Conservation (phyloP, 768 basidiomycete species). For the Heimioporus sp. region DNA sequence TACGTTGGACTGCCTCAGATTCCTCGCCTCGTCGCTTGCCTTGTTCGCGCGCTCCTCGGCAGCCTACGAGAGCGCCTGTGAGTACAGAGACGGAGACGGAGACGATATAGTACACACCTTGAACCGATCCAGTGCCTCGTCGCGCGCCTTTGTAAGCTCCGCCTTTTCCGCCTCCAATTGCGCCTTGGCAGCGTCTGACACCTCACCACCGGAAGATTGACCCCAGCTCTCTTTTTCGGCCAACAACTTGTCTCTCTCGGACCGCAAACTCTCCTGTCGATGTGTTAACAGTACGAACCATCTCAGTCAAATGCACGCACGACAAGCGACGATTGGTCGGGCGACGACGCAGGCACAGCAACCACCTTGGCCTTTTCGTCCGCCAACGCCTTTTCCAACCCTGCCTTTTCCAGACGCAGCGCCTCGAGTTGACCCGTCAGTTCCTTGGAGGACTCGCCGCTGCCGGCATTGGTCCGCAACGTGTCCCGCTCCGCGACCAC, state of each 20-base stretch:
- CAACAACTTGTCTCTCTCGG: slow-evolving; percentile 61
- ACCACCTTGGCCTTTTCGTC: slow-evolving; percentile 34
- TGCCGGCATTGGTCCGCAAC: slow-evolving; percentile 17
- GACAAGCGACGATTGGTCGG: slow-evolving; percentile 29
- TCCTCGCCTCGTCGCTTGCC: too few species aligned
- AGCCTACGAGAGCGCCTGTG: too few species aligned
- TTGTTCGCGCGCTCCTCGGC: too few species aligned
- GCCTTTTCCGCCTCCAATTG: slow-evolving; percentile 61
- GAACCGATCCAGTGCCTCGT: slow-evolving; percentile 56
- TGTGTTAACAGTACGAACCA: background rate
- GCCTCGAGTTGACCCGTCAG: slow-evolving; percentile 35
- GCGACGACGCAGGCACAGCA: background rate
- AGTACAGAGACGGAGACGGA: too few species aligned
- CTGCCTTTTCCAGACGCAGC: slow-evolving; percentile 37
- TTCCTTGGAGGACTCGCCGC: slow-evolving; percentile 24
- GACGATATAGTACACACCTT: slow-evolving; percentile 40
- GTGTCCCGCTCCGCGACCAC: slow-evolving; percentile 29
- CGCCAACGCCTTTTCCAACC: slow-evolving; percentile 37
- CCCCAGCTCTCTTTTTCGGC: slow-evolving; percentile 51
- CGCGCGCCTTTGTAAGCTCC: slow-evolving; percentile 54
- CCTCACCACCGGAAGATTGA: slow-evolving; percentile 19
- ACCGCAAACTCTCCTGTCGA: slow-evolving; percentile 47
- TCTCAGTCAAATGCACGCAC: slow-evolving; percentile 24
- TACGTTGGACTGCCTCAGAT: too few species aligned
- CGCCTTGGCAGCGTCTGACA: slow-evolving; percentile 33